Conservation (phyloP, 331 rosid species). For the Rhamnella rubrinervis region DNA sequence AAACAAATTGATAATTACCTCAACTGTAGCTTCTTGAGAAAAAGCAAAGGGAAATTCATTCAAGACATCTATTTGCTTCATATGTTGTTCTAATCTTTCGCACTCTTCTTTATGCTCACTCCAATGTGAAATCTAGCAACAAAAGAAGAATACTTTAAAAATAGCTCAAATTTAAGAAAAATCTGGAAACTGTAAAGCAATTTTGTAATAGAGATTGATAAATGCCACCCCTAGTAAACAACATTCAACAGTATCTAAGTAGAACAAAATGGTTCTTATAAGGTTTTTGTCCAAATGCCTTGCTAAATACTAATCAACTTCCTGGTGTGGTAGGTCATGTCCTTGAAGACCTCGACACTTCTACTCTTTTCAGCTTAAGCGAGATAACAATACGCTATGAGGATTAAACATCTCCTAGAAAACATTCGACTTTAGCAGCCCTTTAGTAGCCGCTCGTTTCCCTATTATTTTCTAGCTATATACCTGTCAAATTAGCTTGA, state of each 20-base stretch:
- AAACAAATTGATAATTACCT: constrained; percentile 37
- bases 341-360: no score
- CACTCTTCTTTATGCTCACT: constrained; percentile 79
- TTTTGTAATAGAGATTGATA: not conserved
- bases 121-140: constrained; percentile 70
- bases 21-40: constrained; percentile 54
- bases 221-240: not conserved
- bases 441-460: no score
- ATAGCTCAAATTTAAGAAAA: not conserved
- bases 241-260: not conserved
- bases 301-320: no score
- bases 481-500: no score
- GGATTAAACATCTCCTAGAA: no score
- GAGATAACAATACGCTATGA: no score
- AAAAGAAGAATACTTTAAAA: not conserved
- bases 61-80: constrained; percentile 52
- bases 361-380: no score
- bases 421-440: no score
- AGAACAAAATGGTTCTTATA: not conserved
- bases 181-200: not conserved
- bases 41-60: constrained; percentile 84
- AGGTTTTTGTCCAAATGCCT: no score
- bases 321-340: no score
- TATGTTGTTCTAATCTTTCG: constrained; percentile 70
- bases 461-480: no score